Percentiles rank a stretch among this genome's conserved stretches.
Conservation (phyloP, 441 rosid species). For the Theobroma grandiflorum region DNA sequence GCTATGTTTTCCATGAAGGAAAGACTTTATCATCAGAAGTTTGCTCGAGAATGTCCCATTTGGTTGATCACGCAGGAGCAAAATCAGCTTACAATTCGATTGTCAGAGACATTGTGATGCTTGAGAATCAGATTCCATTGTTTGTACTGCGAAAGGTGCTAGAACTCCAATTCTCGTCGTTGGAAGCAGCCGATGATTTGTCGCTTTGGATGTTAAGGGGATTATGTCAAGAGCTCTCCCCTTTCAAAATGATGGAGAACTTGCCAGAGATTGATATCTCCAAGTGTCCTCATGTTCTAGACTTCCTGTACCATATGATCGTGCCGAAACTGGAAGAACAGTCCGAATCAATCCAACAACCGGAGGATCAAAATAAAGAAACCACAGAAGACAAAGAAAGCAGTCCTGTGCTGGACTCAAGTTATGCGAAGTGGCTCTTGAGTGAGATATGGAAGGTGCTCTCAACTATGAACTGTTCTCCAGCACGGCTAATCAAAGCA, state of each 20-base stretch:
- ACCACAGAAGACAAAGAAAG: conserved; percentile 26
- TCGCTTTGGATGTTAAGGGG: conserved; percentile 53
- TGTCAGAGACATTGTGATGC: conserved; percentile 72
- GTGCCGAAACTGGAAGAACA: conserved; percentile 44
- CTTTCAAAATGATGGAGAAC: conserved; percentile 42
- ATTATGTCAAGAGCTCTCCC: conserved; percentile 62
- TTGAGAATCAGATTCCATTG: conserved; percentile 79
- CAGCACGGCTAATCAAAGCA: conserved; percentile 29
- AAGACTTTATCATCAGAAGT: conserved; percentile 23
- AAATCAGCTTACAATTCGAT: conserved; percentile 62
- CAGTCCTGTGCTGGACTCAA: not conserved
- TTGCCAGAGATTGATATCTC: conserved; percentile 30
- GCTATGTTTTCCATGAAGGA: conserved; percentile 38
- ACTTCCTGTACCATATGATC: conserved; percentile 54
- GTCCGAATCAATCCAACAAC: not conserved
- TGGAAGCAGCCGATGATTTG: conserved; percentile 47
- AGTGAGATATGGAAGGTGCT: conserved; percentile 27
- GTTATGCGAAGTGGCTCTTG: conserved; percentile 23
- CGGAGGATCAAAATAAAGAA: conserved; percentile 16
- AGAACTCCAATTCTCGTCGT: conserved; percentile 47
- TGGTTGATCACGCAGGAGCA: conserved; percentile 44
- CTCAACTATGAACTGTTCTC: conserved; percentile 24
- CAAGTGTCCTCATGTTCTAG: conserved; percentile 56
- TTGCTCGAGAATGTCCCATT: conserved; percentile 49
- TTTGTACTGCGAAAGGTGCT: conserved; percentile 59